Evolutionary conservation across 345 rosid genomes (phyloP).

Genomic region (Boechera retrofracta): DNA sequence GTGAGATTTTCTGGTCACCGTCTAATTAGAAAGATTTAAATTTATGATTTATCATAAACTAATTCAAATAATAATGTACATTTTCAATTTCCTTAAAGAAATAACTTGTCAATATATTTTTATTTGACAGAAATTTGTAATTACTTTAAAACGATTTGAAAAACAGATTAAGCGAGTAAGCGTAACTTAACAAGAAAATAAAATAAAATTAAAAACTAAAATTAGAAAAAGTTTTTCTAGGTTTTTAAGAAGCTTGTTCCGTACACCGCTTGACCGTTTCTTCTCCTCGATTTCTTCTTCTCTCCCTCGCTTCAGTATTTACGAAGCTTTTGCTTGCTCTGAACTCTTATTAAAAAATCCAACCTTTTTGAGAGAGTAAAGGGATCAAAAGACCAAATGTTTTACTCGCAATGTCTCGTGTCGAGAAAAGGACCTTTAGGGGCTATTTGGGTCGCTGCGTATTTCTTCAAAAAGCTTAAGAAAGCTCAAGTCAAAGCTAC

Average conservation of each 20-base stretch:
- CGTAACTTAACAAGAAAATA: conserved; percentile 7
- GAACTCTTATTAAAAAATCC: neutral
- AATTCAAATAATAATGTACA: neutral
- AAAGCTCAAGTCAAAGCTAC: conserved; percentile 70
- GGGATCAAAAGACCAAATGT: conserved; percentile 48
- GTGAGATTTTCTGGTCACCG: neutral
- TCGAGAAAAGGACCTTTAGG: conserved; percentile 72
- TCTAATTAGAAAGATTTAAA: neutral
- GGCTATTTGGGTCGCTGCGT: conserved; percentile 85
- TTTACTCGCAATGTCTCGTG: conserved; percentile 60
- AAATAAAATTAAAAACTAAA: neutral
- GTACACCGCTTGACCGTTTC: conserved; percentile 50
- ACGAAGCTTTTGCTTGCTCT: conserved; percentile 14
- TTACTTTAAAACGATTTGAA: neutral
- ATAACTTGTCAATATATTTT: neutral
- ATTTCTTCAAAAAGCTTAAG: conserved; percentile 76
- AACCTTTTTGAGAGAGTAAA: neutral
- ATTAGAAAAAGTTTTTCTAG: neutral
- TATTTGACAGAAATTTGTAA: neutral
- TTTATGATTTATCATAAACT: neutral
- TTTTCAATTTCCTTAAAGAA: neutral
- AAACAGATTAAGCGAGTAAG: conserved; percentile 19
- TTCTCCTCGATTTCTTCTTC: conserved; percentile 13
- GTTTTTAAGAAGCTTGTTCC: conserved; percentile 37
- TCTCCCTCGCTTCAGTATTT: conserved; percentile 39